Percentiles rank a stretch among this genome's conserved stretches.
Conservation (phyloP, 495 filamentous ascomycete genomes). For the Trichoderma erinaceum region DNA sequence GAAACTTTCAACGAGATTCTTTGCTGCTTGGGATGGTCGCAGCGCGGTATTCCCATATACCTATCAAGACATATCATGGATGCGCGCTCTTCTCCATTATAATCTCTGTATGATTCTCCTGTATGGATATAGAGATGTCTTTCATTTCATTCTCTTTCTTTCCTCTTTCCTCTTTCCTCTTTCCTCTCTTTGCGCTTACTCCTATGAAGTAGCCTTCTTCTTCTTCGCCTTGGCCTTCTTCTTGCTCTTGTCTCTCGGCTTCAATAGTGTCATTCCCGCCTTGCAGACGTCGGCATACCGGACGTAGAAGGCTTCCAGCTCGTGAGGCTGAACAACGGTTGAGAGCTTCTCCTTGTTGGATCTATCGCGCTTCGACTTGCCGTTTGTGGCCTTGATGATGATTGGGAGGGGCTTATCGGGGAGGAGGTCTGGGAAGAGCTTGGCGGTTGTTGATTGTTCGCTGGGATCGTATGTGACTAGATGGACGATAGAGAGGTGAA, state of each 20-base stretch:
- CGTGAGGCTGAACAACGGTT: conserved; percentile 69
- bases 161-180: no score
- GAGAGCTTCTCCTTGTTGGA: conserved; percentile 71
- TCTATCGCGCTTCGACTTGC: conserved; percentile 49
- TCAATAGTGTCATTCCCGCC: conserved; percentile 72
- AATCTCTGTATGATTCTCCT: neutral
- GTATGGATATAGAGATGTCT: neutral
- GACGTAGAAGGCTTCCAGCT: conserved; percentile 72
- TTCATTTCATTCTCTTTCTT: neutral
- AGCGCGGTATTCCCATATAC: neutral
- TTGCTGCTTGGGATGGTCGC: neutral
- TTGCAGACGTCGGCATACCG: conserved; percentile 92
- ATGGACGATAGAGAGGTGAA: conserved; percentile 12
- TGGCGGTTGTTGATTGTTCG: conserved; percentile 22
- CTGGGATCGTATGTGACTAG: conserved; percentile 3
- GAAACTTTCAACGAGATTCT: neutral
- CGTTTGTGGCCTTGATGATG: conserved; percentile 79
- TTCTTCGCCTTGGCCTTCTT: conserved; percentile 74
- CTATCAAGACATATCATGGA: neutral
- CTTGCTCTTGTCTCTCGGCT: conserved; percentile 86
- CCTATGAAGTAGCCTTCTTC: conserved; percentile 36
- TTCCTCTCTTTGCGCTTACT: neutral
- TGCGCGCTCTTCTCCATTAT: neutral
- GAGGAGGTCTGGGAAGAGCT: conserved; percentile 50
- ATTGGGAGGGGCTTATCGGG: conserved; percentile 55